These are phyloP conservation scores for Agaricus bisporus DNA, from an alignment of 768 basidiomycete species.

Conservation along the genomic window DNA sequence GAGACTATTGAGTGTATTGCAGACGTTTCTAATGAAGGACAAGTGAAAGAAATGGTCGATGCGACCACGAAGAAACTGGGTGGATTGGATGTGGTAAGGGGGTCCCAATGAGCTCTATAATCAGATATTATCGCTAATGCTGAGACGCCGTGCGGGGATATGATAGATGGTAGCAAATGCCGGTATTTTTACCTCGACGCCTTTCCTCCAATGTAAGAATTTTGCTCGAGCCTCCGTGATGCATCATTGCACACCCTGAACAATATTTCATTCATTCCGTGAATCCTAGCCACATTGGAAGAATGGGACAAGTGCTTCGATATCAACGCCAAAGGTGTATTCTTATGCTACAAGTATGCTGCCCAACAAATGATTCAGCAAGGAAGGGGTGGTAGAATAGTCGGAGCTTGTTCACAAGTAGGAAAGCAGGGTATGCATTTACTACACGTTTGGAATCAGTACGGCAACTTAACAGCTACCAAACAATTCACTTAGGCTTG, in stretches of 20 bases:
- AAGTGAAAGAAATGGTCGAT: conserved; percentile 16
- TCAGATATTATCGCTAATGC: neutral
- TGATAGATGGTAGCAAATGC: conserved; percentile 10
- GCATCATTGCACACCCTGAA: too few species aligned
- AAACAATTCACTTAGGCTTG: too few species aligned
- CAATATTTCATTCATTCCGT: too few species aligned
- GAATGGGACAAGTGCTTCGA: conserved; percentile 36
- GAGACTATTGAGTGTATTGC: conserved; percentile 7
- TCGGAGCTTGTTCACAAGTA: conserved; percentile 33
- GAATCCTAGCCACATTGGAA: conserved; percentile 22
- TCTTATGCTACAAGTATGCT: conserved; percentile 61
- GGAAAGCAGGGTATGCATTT: conserved; percentile 21
- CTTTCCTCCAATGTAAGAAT: neutral
- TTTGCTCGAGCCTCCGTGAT: too few species aligned
- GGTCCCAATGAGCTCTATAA: neutral
- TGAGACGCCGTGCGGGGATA: too few species aligned
- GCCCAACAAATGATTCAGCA: conserved; percentile 57
- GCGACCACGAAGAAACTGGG: conserved; percentile 12
- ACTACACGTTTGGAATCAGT: too few species aligned
- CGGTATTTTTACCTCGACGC: neutral
- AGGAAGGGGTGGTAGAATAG: conserved; percentile 46
- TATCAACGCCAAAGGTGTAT: conserved; percentile 51
- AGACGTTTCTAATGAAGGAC: conserved; percentile 15
- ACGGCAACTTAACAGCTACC: too few species aligned
- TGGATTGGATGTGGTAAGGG: conserved; percentile 16